These are phyloP conservation scores for Ilex asprella DNA, from an alignment of 257 asterid genomes.

Conservation along the genomic window DNA sequence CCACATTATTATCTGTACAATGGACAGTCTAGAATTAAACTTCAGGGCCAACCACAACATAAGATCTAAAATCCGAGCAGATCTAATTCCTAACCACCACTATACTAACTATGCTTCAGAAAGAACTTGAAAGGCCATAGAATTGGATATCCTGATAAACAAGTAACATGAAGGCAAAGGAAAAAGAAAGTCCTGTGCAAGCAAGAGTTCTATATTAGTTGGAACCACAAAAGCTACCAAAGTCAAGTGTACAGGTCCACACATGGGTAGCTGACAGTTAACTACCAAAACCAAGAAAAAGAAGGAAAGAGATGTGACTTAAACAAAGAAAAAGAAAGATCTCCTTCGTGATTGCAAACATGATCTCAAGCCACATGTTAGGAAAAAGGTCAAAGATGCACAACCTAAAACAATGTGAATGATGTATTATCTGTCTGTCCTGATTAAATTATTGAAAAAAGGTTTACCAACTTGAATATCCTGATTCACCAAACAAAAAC, in stretches of 20 bases:
- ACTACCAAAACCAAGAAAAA: constrained; percentile 4
- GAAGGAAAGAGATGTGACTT: neutral
- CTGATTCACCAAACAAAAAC: neutral
- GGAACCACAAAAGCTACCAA: neutral
- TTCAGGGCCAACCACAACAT: no score
- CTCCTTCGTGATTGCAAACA: neutral
- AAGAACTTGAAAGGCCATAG: neutral
- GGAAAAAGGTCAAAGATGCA: constrained; percentile 4
- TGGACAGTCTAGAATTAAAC: no score
- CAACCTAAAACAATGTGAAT: constrained; percentile 1
- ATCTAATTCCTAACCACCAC: neutral
- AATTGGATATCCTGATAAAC: neutral
- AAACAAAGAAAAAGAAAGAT: neutral
- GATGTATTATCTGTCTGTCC: neutral
- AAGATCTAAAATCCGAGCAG: no score
- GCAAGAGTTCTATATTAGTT: neutral
- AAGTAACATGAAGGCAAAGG: neutral
- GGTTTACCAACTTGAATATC: neutral
- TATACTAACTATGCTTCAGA: neutral
- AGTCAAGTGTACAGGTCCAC: no score
- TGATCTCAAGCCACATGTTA: neutral
- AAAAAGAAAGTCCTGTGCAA: neutral
- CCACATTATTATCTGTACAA: no score
- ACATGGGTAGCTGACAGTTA: neutral
- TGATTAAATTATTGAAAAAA: neutral